phyloP scores from a whole-genome alignment of 2,329 filamentous ascomycete genomes.

The Xylaria hypoxylon region DNA sequence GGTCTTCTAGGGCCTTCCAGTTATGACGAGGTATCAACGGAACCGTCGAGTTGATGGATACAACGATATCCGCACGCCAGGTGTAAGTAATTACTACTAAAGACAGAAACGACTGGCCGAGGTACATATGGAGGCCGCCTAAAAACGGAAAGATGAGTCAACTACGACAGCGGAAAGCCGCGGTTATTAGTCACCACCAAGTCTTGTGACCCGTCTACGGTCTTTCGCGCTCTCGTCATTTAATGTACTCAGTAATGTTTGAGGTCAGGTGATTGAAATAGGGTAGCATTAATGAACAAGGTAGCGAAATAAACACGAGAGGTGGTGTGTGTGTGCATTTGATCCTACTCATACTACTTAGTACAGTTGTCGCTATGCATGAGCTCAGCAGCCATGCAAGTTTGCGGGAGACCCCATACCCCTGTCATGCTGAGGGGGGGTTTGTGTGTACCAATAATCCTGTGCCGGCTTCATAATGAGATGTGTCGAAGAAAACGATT shows the following conservation, averaged over 20 bases:
- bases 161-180: slow-evolving; percentile 19
- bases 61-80: slow-evolving; percentile 8
- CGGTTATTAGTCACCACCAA: slow-evolving; percentile 16
- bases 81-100: no score
- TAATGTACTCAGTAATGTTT: no score
- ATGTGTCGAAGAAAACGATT: slow-evolving; percentile 2
- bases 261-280: slow-evolving; percentile 12
- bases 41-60: background rate
- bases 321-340: background rate
- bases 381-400: slow-evolving; percentile 21
- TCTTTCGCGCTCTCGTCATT: no score
- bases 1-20: background rate
- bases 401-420: slow-evolving; percentile 13
- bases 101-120: slow-evolving; percentile 1
- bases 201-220: slow-evolving; percentile 18
- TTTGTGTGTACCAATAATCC: background rate
- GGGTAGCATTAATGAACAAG: slow-evolving; percentile 7
- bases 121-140: slow-evolving; percentile 27
- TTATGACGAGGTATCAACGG: background rate
- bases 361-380: background rate
- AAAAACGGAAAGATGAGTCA: slow-evolving; percentile 27
- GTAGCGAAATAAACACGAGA: slow-evolving; percentile 1
- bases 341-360: background rate
- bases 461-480: background rate
- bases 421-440: slow-evolving; percentile 2